Conservation (phyloP, 371 early-diverging fungal species). For the Saksenaea vasiformis region DNA sequence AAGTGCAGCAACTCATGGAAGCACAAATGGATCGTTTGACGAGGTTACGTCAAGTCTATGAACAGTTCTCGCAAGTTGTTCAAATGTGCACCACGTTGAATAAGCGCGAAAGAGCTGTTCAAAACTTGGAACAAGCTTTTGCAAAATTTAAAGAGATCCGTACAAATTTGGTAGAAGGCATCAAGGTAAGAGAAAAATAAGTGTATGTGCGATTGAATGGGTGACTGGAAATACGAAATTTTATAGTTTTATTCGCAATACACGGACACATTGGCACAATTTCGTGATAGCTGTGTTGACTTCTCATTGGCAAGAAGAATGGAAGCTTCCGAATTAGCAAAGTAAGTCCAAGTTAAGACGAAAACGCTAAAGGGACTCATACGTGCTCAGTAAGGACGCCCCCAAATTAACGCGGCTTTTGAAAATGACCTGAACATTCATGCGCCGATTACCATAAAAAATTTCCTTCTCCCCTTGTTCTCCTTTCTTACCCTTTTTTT, state of each 20-base stretch:
- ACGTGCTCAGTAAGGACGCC: not conserved
- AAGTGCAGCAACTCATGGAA: slow-evolving; percentile 48
- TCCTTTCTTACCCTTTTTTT: slow-evolving; percentile 13
- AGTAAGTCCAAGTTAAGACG: slow-evolving; percentile 20
- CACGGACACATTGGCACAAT: slow-evolving; percentile 58
- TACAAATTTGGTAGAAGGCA: slow-evolving; percentile 69
- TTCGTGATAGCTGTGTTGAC: slow-evolving; percentile 66
- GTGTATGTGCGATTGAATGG: not conserved
- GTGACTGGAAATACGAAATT: not conserved
- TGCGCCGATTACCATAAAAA: not conserved
- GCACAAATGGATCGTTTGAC: slow-evolving; percentile 59
- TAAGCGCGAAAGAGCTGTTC: slow-evolving; percentile 67
- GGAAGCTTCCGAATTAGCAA: slow-evolving; percentile 64
- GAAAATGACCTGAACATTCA: not conserved
- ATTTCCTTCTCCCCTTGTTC: not conserved
- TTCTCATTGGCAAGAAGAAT: slow-evolving; percentile 70
- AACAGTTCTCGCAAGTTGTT: slow-evolving; percentile 59
- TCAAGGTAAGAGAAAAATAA: slow-evolving; percentile 33
- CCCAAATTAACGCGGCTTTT: slow-evolving; percentile 8
- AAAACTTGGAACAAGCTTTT: slow-evolving; percentile 69
- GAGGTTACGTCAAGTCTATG: slow-evolving; percentile 58
- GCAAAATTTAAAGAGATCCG: slow-evolving; percentile 70
- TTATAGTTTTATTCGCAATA: slow-evolving; percentile 73
- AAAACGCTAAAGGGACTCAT: no score
- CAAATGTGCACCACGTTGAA: slow-evolving; percentile 50